A percentile compares a stretch with the other conserved stretches of the same genome.
Evolutionary conservation across 352 stramenopile genomes (phyloP).

Genomic region (Phytopythium aichiense): DNA sequence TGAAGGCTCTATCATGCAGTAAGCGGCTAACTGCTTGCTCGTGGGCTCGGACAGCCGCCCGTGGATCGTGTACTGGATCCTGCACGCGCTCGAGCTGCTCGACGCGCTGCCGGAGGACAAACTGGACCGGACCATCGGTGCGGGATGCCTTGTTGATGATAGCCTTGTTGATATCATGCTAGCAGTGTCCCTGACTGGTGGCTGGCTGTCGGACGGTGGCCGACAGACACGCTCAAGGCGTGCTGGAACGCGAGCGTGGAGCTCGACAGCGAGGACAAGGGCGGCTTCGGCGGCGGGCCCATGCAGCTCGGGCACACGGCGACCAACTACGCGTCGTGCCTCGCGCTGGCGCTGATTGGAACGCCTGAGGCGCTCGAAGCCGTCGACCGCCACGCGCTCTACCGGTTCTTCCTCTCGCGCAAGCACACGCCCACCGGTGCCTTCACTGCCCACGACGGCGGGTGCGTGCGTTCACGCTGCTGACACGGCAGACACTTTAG

Average conservation of each 20-base stretch:
- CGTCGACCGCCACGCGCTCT: constrained; percentile 79
- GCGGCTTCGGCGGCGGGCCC: constrained; percentile 95
- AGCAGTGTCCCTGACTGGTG: neutral
- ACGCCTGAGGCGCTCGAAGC: constrained; percentile 69
- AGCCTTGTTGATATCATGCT: neutral
- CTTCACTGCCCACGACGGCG: constrained; percentile 97
- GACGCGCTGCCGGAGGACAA: constrained; percentile 56
- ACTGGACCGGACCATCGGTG: constrained; percentile 38
- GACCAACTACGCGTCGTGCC: constrained; percentile 94
- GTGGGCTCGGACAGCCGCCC: constrained; percentile 62
- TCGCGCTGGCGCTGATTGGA: constrained; percentile 92
- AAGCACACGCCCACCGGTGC: constrained; percentile 82
- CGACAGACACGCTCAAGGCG: constrained; percentile 42
- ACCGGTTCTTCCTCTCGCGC: constrained; percentile 87
- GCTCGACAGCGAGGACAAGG: constrained; percentile 23
- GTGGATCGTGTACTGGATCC: constrained; percentile 98
- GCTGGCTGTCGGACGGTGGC: neutral
- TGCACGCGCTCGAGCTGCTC: constrained; percentile 94
- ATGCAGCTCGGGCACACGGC: constrained; percentile 82
- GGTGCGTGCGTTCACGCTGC: constrained; percentile 44
- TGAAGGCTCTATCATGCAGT: neutral
- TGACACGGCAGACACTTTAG: neutral
- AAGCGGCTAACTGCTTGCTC: neutral
- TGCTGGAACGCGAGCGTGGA: constrained; percentile 47
- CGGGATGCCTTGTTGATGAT: neutral